Conservation (phyloP, 768 basidiomycete species). For the Psilocybe subaeruginosa region DNA sequence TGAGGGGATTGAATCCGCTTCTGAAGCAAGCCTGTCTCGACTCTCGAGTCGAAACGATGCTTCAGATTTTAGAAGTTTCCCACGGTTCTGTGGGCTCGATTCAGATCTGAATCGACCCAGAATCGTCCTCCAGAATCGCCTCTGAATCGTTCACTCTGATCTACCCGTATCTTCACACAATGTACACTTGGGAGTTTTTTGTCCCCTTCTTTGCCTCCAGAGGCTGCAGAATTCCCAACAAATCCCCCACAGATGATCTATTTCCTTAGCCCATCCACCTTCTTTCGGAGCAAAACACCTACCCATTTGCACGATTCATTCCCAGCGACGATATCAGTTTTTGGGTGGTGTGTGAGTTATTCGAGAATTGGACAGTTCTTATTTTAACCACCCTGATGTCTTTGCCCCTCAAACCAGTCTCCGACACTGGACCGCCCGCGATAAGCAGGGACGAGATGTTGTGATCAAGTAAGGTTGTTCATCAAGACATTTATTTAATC, state of each 20-base stretch:
- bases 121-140: too few relatives aligned
- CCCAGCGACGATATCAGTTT: background rate
- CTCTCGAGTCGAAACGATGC: too few relatives aligned
- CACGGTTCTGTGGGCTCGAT: too few relatives aligned
- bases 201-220: constrained; percentile 18
- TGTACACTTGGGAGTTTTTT: constrained; percentile 22
- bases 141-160: too few relatives aligned
- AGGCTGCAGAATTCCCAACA: constrained; percentile 11
- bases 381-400: background rate
- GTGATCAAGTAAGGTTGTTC: constrained; percentile 11
- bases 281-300: background rate
- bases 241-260: background rate
- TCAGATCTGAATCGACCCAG: too few relatives aligned
- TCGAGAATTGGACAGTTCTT: background rate
- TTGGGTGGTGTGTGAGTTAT: background rate
- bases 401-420: background rate
- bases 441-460: constrained; percentile 9
- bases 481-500: too few relatives aligned
- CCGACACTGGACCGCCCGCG: constrained; percentile 2
- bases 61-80: too few relatives aligned
- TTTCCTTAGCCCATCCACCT: background rate
- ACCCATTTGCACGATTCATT: constrained; percentile 10
- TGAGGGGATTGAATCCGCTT: too few relatives aligned
- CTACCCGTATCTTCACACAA: background rate
- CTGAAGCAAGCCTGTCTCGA: too few relatives aligned